Percentiles rank a stretch among this genome's conserved stretches.
Conservation (phyloP, 169 alveolate genomes). For the Eimeria tenella region DNA sequence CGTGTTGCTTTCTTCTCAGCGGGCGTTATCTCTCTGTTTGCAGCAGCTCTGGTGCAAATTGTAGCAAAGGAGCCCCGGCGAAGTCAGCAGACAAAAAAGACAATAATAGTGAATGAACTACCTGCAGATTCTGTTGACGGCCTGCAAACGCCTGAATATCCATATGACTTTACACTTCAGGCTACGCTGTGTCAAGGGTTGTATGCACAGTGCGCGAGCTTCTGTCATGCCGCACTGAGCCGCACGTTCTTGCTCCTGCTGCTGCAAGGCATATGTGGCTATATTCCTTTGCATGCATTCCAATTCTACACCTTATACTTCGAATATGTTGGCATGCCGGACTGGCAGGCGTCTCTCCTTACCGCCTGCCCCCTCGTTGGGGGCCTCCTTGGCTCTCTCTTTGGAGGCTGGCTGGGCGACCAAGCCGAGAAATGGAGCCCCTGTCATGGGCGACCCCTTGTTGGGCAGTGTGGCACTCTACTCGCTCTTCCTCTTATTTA, state of each 20-base stretch:
- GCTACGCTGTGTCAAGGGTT: not conserved
- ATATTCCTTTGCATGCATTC: conserved; percentile 92
- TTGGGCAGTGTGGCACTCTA: conserved; percentile 84
- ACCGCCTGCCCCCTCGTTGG: conserved; percentile 90
- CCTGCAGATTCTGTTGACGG: not conserved
- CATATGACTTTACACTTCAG: not conserved
- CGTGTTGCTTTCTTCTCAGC: conserved; percentile 74
- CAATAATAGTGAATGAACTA: not conserved
- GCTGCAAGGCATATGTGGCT: conserved; percentile 89
- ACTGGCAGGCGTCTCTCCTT: conserved; percentile 90
- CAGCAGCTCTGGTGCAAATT: conserved; percentile 72
- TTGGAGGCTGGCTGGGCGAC: conserved; percentile 93
- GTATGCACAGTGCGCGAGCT: conserved; percentile 69
- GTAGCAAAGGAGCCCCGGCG: conserved; percentile 80
- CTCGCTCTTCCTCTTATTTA: conserved; percentile 85
- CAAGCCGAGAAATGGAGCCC: conserved; percentile 85
- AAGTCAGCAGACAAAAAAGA: not conserved
- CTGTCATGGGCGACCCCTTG: conserved; percentile 90
- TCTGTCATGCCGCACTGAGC: conserved; percentile 75
- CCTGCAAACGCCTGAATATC: not conserved
- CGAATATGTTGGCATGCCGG: conserved; percentile 92
- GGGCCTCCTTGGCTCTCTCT: conserved; percentile 92
- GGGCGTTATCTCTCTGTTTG: conserved; percentile 69
- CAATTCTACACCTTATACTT: conserved; percentile 90
- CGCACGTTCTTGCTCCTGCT: conserved; percentile 79